Conservation (phyloP, 208 protist species). For the Leishmania turanica region DNA sequence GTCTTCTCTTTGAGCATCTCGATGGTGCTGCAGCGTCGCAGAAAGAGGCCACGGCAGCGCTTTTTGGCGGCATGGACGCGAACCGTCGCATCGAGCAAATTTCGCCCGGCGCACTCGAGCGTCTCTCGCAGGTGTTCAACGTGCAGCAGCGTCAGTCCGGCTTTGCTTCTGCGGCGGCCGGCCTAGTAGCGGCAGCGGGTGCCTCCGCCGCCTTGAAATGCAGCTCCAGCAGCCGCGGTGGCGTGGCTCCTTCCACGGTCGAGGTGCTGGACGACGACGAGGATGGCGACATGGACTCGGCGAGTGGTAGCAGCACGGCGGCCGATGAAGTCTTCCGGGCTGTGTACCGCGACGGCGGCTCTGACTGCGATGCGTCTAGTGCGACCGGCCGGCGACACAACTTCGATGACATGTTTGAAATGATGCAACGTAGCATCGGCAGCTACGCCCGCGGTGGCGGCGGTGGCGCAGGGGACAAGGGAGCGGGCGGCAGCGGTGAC, state of each 20-base stretch:
- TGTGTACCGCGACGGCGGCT: slow-evolving; percentile 5
- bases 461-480: slow-evolving; percentile 1
- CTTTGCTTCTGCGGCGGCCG: slow-evolving; percentile 6
- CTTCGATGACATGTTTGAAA: slow-evolving; percentile 37
- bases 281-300: slow-evolving; percentile 15
- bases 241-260: background rate
- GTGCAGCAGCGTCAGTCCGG: slow-evolving; percentile 20
- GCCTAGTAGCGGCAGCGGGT: slow-evolving; percentile 3
- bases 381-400: slow-evolving; percentile 18
- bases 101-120: slow-evolving; percentile 22
- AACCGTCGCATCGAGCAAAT: slow-evolving; percentile 27
- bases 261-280: slow-evolving; percentile 24
- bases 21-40: slow-evolving; percentile 4
- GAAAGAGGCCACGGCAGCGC: slow-evolving; percentile 5
- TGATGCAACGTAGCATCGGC: slow-evolving; percentile 37
- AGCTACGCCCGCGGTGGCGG: slow-evolving; percentile 13
- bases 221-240: slow-evolving; percentile 5
- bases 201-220: background rate
- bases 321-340: slow-evolving; percentile 16
- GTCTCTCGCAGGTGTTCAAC: slow-evolving; percentile 29
- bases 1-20: slow-evolving; percentile 34
- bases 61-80: slow-evolving; percentile 20
- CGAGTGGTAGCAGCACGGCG: slow-evolving; percentile 17
- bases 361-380: slow-evolving; percentile 10
- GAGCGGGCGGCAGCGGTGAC: slow-evolving; percentile 6